Evolutionary conservation across 441 rosid species (phyloP).

Genomic region (Melianthus villosus): DNA sequence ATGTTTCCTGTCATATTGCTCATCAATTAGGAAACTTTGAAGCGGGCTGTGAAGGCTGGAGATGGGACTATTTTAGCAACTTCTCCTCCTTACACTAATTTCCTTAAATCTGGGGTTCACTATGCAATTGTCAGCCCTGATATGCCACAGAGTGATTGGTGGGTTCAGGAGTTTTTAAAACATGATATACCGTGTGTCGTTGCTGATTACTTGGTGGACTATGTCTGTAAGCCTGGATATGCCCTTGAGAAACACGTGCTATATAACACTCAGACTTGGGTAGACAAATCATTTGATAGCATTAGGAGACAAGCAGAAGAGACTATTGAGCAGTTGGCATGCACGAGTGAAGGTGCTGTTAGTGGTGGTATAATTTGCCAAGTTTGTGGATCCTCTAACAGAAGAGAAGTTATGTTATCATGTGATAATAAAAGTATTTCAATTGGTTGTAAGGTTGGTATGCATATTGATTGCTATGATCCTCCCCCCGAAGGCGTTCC

Average conservation of each 20-base stretch:
- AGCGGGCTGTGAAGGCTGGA: conserved; percentile 88
- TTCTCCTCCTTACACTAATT: conserved; percentile 79
- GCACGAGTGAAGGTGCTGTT: conserved; percentile 4
- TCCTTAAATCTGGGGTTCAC: conserved; percentile 53
- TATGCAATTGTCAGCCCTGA: conserved; percentile 72
- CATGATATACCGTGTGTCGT: conserved; percentile 79
- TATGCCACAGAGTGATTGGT: conserved; percentile 43
- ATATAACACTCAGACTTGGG: conserved; percentile 60
- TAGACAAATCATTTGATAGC: conserved; percentile 43
- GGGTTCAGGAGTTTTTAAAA: conserved; percentile 76
- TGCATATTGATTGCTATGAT: conserved; percentile 53
- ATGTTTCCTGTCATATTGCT: background rate
- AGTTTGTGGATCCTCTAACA: conserved; percentile 32
- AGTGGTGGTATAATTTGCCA: conserved; percentile 23
- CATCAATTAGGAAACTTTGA: conserved; percentile 62
- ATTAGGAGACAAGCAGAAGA: conserved; percentile 30
- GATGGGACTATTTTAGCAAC: conserved; percentile 85
- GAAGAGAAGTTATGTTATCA: conserved; percentile 59
- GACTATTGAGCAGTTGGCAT: conserved; percentile 7
- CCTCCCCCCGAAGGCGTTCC: conserved; percentile 47
- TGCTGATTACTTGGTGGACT: conserved; percentile 85
- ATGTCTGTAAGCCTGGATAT: conserved; percentile 80
- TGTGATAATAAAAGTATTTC: conserved; percentile 42
- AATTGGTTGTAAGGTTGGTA: conserved; percentile 42
- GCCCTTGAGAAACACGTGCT: conserved; percentile 69